Base-by-base conservation (phyloP, 2,329 filamentous ascomycete genomes). In the Aspergillus amoenus region DNA sequence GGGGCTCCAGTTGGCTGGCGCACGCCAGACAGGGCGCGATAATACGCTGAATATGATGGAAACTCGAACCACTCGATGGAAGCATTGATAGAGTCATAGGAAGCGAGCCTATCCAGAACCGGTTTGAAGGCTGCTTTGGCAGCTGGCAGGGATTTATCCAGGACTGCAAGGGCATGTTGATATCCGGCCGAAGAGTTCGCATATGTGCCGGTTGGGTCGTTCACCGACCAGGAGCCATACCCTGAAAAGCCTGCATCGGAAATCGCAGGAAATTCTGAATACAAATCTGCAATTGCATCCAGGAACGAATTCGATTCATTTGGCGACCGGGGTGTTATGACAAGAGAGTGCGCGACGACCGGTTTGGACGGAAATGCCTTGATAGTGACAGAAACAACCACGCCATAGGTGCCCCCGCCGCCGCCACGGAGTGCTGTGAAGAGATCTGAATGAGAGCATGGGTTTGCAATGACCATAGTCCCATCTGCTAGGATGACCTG, bases 41-140 rank as follows among this genome's bases (percentile, higher is more conserved):
- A 74, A 53, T 67, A 71, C 11, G 58, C 52, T 15, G 59, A 55
- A 46, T 71, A 72, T 17, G 61, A 65, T 15, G 64, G 58, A 32
- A 74, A 64, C 55, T 68, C 64, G 15, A 70, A 63, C 50, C 56
- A 65, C 3, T 61, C 61, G 4, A 62, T 54, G 1, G 56, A 56
- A 34, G 58, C 32, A 12, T 55, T 39, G 9, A 61, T 40, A 15
- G 51, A 41, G 13, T 55, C 41, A 40, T 59, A 55, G 7, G 43
- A 37, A 9, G 49, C 11, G 8, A 63, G 18, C 8, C 21, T 60
- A 1, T 52, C 13, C 13, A 63, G 40, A 4, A 63, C 15, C 2
- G 57, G 52, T 4, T 24, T 42, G 15, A 63, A 48, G 2, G 54
- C 52, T 2, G 24, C 21, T 9, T 61, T 17, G 4, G 60, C 41